Conservation (phyloP, 1,284 basidiomycete species). For the Schizophyllum amplum region DNA sequence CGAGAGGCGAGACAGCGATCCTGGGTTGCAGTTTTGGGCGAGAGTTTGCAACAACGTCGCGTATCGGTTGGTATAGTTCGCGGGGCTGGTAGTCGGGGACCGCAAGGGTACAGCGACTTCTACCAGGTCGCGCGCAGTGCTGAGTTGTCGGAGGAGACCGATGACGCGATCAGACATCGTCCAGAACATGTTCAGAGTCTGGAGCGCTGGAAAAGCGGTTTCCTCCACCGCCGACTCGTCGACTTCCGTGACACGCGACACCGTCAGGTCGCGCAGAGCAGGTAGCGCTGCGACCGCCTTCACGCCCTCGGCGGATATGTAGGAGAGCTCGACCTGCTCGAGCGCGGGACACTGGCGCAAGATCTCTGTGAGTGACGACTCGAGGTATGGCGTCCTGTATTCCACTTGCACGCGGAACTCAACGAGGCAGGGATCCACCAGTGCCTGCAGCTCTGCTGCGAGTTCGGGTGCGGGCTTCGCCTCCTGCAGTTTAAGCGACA, state of each 20-base stretch:
- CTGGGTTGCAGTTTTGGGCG: background rate
- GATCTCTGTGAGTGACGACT: too few species aligned
- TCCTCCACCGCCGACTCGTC: background rate
- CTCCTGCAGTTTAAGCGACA: background rate
- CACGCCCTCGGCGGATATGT: background rate
- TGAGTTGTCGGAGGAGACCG: background rate
- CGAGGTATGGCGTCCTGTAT: background rate
- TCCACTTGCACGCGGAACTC: background rate
- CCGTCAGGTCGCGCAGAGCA: background rate
- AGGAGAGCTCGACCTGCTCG: background rate
- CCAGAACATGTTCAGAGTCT: background rate
- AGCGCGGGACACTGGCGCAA: background rate
- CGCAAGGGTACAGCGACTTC: background rate
- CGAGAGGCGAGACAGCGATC: background rate
- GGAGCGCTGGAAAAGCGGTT: background rate
- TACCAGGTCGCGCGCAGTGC: background rate
- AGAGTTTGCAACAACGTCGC: background rate
- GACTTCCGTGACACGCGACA: background rate
- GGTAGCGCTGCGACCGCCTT: background rate
- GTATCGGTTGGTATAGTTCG: background rate
- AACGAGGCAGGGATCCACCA: background rate
- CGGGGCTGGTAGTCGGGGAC: background rate
- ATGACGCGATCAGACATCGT: background rate
- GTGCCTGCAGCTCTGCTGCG: background rate
- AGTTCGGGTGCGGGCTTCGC: background rate